Conservation (phyloP, 2,329 filamentous ascomycete species). For the Ophiostoma perfectum region DNA sequence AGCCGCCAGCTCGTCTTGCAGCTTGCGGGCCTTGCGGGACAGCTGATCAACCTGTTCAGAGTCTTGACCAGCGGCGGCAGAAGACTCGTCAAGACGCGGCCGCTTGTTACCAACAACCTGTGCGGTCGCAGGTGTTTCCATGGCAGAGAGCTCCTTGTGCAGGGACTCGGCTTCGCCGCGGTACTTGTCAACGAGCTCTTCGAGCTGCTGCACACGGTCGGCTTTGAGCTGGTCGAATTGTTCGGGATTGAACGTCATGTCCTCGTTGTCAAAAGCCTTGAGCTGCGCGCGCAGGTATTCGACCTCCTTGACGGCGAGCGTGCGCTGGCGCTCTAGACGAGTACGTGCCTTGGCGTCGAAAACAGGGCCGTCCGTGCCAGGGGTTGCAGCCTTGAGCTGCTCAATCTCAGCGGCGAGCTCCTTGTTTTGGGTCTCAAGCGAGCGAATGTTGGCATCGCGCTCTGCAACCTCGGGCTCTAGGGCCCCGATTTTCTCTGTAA, state of each 20-base stretch:
- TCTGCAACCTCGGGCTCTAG: constrained; percentile 73
- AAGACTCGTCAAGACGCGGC: constrained; percentile 53
- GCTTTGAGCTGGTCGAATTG: constrained; percentile 70
- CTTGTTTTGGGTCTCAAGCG: constrained; percentile 64
- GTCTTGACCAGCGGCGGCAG: constrained; percentile 41
- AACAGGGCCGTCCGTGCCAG: neutral
- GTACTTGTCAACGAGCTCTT: constrained; percentile 82
- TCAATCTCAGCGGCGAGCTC: constrained; percentile 64
- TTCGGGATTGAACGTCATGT: constrained; percentile 77
- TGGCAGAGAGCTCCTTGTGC: constrained; percentile 65
- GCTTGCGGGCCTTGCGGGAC: constrained; percentile 76
- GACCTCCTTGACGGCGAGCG: constrained; percentile 82
- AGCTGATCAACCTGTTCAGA: constrained; percentile 65
- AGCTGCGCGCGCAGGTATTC: constrained; percentile 91
- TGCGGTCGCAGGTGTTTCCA: constrained; percentile 43
- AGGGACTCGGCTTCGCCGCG: constrained; percentile 71
- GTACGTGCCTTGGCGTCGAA: constrained; percentile 59
- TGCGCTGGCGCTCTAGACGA: constrained; percentile 78
- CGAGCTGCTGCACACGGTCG: constrained; percentile 71
- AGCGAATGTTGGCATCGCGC: constrained; percentile 68
- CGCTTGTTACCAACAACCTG: constrained; percentile 56
- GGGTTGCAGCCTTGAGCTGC: constrained; percentile 52
- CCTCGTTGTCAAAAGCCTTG: constrained; percentile 81
- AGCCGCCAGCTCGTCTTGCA: constrained; percentile 70
- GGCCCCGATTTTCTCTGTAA: constrained; percentile 74